Conservation (phyloP, 2,329 filamentous ascomycete genomes). For the Claviceps capensis region DNA sequence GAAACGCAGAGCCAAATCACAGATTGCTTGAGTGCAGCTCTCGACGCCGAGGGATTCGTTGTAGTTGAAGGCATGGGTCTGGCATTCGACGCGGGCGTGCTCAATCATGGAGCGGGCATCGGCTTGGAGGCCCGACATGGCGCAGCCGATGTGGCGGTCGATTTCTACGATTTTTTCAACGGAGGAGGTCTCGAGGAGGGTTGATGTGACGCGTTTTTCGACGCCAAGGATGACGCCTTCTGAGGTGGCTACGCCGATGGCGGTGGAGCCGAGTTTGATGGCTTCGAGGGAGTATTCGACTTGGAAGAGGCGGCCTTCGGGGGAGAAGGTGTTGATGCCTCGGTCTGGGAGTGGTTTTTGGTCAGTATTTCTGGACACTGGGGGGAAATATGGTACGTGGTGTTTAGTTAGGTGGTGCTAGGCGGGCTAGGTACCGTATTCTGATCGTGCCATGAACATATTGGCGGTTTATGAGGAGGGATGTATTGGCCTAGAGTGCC, state of each 20-base stretch:
- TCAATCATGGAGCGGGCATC: conserved; percentile 97
- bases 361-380: neutral
- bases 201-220: conserved; percentile 97
- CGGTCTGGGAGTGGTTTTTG: conserved; percentile 48
- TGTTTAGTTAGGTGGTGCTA: neutral
- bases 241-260: conserved; percentile 92
- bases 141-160: conserved; percentile 95
- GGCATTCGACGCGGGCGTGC: conserved; percentile 93
- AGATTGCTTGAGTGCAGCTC: conserved; percentile 97
- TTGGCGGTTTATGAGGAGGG: conserved; percentile 34
- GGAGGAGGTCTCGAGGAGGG: conserved; percentile 90
- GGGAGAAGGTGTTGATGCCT: conserved; percentile 99
- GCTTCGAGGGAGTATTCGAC: conserved; percentile 99
- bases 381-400: no score
- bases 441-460: conserved; percentile 99
- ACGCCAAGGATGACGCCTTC: conserved; percentile 94
- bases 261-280: conserved; percentile 97
- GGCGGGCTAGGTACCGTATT: conserved; percentile 61
- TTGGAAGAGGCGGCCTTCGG: conserved; percentile 98
- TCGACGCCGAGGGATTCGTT: conserved; percentile 89
- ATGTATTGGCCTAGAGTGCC: neutral
- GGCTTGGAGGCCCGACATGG: conserved; percentile 95
- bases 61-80: conserved; percentile 97
- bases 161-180: conserved; percentile 99
- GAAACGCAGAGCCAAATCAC: conserved; percentile 88